Base-by-base conservation (phyloP, 1,284 basidiomycete species). In the Apiotrichum gracile region DNA sequence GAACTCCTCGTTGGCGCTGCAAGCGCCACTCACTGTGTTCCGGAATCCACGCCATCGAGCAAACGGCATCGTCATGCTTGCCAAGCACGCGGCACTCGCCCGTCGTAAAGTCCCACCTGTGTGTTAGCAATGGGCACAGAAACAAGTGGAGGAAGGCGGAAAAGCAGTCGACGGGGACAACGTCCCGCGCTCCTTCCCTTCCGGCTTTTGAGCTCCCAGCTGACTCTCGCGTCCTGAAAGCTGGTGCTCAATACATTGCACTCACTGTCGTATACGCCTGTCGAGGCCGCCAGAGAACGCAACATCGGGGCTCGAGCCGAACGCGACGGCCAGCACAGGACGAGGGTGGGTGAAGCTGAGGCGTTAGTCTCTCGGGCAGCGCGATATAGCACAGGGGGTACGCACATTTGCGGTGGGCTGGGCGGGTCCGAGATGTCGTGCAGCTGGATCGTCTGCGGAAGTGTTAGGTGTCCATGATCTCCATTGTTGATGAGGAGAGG, bases 201-300 rank as follows among this genome's bases (percentile, higher is more conserved):
- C n/a, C n/a, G n/a, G n/a, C n/a, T n/a, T n/a, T n/a, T n/a, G n/a
- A n/a, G n/a, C n/a, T n/a, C n/a, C n/a, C n/a, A n/a, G n/a, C n/a
- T n/a, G n/a, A n/a, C n/a, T n/a, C n/a, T n/a, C n/a, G n/a, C n/a
- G n/a, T n/a, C n/a, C n/a, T n/a, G n/a, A n/a, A n/a, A 29, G 29
- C 12, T n/a, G 17, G 12, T 12, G 25, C 31, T 3, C 31, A 14
- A 10, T 31, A 4, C 31, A 31, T 10, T 3, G 25, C 29, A 69
- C 75, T 45, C 45, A 76, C 80, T 82, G 68, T 84, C 87, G 37
- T 9, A 78, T 69, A 26, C 76, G 66, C 46, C 75, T 73, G 43
- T 74, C 76, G 6, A 78, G 64, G 25, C 77, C 76, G n/a, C 74
- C 77, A 3, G 70, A 73, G 58, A 71, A 78, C 2, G 71, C 75